Evolutionary conservation across 1,139 yeast species (phyloP).

Genomic region (Pneumocystis canis): DNA sequence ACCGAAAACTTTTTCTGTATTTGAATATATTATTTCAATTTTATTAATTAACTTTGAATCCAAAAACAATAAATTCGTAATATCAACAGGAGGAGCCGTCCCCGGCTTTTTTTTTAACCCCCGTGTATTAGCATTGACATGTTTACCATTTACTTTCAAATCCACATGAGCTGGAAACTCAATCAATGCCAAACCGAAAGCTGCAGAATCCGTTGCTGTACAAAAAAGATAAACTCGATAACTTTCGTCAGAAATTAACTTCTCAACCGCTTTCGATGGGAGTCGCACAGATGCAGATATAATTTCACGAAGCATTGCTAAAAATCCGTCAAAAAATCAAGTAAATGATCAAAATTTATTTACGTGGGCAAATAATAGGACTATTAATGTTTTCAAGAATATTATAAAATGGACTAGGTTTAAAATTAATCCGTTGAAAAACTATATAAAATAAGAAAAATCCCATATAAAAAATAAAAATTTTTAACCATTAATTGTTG

Average conservation of each 20-base stretch:
- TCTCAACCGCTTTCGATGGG: constrained; percentile 10
- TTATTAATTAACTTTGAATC: constrained; percentile 13
- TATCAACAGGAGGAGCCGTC: constrained; percentile 28
- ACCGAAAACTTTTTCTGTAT: constrained; percentile 10
- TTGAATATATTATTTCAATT: constrained; percentile 18
- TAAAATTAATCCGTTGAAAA: constrained; percentile 14
- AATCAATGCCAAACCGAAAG: constrained; percentile 14
- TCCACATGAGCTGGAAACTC: constrained; percentile 20
- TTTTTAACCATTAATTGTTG: not conserved
- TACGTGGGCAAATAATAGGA: constrained; percentile 16
- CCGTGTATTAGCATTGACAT: constrained; percentile 21
- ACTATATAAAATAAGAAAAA: constrained; percentile 2
- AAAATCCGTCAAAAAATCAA: constrained; percentile 1
- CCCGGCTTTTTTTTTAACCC: constrained; percentile 29
- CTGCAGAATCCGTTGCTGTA: constrained; percentile 13
- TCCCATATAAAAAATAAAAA: not conserved
- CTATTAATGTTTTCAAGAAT: constrained; percentile 16
- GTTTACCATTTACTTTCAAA: constrained; percentile 17
- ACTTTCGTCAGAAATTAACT: constrained; percentile 9
- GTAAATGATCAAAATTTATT: not conserved
- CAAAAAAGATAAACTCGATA: constrained; percentile 1
- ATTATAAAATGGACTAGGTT: constrained; percentile 22
- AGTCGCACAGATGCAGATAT: constrained; percentile 3
- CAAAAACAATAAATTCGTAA: constrained; percentile 19
- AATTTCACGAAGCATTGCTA: constrained; percentile 7